These are phyloP conservation scores for Claviceps sp. DNA, from an alignment of 2,329 filamentous ascomycete species.

Conservation along the genomic window DNA sequence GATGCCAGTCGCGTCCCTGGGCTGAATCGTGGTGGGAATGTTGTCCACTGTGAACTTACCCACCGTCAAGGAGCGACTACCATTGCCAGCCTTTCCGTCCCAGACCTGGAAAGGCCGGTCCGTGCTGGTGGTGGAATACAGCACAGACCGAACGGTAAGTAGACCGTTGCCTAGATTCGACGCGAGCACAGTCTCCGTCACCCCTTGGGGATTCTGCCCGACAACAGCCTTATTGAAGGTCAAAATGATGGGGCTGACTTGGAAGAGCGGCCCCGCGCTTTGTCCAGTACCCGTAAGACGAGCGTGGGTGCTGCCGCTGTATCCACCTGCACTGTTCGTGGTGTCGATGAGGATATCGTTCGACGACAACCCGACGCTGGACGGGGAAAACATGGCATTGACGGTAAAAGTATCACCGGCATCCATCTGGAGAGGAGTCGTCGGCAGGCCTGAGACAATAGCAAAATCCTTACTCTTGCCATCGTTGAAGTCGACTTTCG, in stretches of 20 bases:
- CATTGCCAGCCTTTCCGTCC: conserved; percentile 15
- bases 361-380: conserved; percentile 32
- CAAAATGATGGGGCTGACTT: conserved; percentile 32
- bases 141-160: conserved; percentile 30
- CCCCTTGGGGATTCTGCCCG: conserved; percentile 23
- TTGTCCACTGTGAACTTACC: conserved; percentile 35
- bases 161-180: conserved; percentile 34
- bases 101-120: conserved; percentile 31
- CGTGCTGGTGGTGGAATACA: conserved; percentile 29
- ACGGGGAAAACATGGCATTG: conserved; percentile 30
- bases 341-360: conserved; percentile 34
- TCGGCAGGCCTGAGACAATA: conserved; percentile 24
- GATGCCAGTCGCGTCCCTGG: conserved; percentile 25
- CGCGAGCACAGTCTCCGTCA: conserved; percentile 31
- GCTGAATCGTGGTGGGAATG: conserved; percentile 30
- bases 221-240: conserved; percentile 36
- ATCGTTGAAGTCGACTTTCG: conserved; percentile 21
- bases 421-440: conserved; percentile 16
- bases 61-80: conserved; percentile 19
- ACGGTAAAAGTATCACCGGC: conserved; percentile 29
- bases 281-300: conserved; percentile 35
- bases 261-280: conserved; percentile 31
- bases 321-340: conserved; percentile 31
- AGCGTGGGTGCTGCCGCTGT: conserved; percentile 31
- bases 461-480: conserved; percentile 22